Base-by-base conservation (phyloP, 768 basidiomycete species). In the Kwoniella sp. region DNA sequence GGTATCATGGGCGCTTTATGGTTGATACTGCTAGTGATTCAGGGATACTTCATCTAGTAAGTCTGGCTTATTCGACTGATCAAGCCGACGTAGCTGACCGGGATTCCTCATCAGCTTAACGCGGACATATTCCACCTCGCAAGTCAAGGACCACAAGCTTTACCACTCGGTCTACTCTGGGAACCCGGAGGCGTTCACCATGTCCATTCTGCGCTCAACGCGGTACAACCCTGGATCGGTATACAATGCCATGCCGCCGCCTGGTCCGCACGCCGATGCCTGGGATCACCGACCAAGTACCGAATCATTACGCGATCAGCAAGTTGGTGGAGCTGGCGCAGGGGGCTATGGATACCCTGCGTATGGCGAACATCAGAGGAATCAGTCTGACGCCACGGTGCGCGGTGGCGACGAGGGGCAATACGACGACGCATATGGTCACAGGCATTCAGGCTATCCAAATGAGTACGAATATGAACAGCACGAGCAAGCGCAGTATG, bases 1-100 rank as follows among this genome's bases (percentile, higher is more conserved):
- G 92, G 92, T 31, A 76, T 96, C 50, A 92, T 98, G 89, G 86
- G 80, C 17, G 88, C 82, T 7, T 77, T 95, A 5, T 96, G 91
- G 88, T 74, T 87, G 9, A 67, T 95, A 14, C 77, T 95, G 23
- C 81, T 80, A n/a, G 77, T 85, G 56, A 76, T 87, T 29, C 89
- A 93, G 72, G 86, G 85, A 73, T 62, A 84, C 63, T 62, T 67
- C 50, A 43, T 62, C 42, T 63, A 62, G 72, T 73, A 42, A 54
- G 71, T 64, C 23, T 25, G 2, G 11, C 17, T 26, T 22, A n/a
- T n/a, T n/a, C n/a, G n/a, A n/a, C n/a, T n/a, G n/a, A n/a, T n/a
- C n/a, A n/a, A n/a, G 3, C 47, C 46, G 12, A 26, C 56, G 31
- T 20, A 12, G 42, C 37, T 56, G 49, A 47, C 25, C 15, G 8